A percentile compares a stretch with the other conserved stretches of the same genome.
Evolutionary conservation across 768 basidiomycete genomes (phyloP).

Genomic region (Clitopilus passeckerianus): DNA sequence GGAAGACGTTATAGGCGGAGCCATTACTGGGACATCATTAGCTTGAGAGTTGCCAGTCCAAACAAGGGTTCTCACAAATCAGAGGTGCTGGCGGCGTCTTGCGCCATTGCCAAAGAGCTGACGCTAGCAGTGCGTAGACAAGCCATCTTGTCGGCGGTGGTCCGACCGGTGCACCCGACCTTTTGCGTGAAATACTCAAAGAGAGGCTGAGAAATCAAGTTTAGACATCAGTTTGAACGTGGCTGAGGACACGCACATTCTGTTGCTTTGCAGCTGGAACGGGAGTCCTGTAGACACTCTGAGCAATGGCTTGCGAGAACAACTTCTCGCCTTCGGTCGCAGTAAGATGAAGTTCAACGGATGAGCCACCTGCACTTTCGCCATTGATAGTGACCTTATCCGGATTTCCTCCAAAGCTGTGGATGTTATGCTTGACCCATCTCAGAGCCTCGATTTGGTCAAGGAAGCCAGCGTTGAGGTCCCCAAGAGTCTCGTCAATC

Average conservation of each 20-base stretch:
- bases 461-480: slow-evolving; percentile 48
- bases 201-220: slow-evolving; percentile 29
- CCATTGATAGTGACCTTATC: slow-evolving; percentile 55
- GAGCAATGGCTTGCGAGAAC: slow-evolving; percentile 54
- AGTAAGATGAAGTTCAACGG: slow-evolving; percentile 55
- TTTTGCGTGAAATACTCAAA: slow-evolving; percentile 46
- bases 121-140: slow-evolving; percentile 48
- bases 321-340: slow-evolving; percentile 32
- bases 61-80: slow-evolving; percentile 29
- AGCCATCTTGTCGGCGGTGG: slow-evolving; percentile 27
- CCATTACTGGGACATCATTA: slow-evolving; percentile 23
- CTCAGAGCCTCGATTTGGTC: slow-evolving; percentile 60
- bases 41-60: not conserved
- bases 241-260: slow-evolving; percentile 28
- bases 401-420: slow-evolving; percentile 61
- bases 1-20: slow-evolving; percentile 40
- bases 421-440: slow-evolving; percentile 63
- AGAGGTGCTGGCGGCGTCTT: slow-evolving; percentile 38
- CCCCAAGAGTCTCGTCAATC: slow-evolving; percentile 28
- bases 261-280: slow-evolving; percentile 48
- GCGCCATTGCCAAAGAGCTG: slow-evolving; percentile 47
- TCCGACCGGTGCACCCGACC: slow-evolving; percentile 43
- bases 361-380: slow-evolving; percentile 53
- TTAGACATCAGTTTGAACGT: not conserved
- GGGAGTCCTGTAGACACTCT: slow-evolving; percentile 54